phyloP scores from a whole-genome alignment of 192 early-diverging fungal species.

The Gryganskiella cystojenkinii region DNA sequence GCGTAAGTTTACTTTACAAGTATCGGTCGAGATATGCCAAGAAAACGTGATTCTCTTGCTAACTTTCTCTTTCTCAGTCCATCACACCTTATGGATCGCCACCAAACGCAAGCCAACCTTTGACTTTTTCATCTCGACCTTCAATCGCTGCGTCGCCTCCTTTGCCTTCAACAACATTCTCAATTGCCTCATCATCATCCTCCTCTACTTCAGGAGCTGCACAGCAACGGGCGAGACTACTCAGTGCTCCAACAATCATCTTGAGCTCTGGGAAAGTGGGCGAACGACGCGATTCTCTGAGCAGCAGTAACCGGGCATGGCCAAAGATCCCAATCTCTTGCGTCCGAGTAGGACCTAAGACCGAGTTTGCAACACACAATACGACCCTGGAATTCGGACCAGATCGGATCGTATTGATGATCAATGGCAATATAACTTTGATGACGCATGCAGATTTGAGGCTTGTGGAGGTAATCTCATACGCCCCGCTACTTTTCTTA shows the following conservation, averaged over 20 bases:
- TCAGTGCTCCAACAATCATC: not conserved
- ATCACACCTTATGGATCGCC: too few species aligned
- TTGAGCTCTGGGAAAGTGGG: not conserved
- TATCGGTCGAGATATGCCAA: too few species aligned
- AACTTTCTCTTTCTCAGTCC: too few species aligned
- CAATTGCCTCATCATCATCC: too few species aligned
- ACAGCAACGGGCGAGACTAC: constrained; percentile 1
- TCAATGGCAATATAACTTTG: constrained; percentile 25
- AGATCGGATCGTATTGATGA: constrained; percentile 26
- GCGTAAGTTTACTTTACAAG: not conserved
- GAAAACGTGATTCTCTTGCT: too few species aligned
- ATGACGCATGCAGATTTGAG: constrained; percentile 23
- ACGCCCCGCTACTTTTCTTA: not conserved
- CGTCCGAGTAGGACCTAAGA: constrained; percentile 23
- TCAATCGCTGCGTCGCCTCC: too few species aligned
- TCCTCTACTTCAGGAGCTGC: not conserved
- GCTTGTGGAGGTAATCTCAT: constrained; percentile 21
- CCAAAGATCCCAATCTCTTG: constrained; percentile 20
- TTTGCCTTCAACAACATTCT: too few species aligned
- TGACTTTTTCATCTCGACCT: too few species aligned
- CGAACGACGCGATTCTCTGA: not conserved
- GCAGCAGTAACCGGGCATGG: constrained; percentile 3
- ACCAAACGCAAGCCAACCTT: too few species aligned
- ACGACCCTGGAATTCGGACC: constrained; percentile 31
- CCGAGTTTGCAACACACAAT: constrained; percentile 16